Base-by-base conservation (phyloP, 1,139 yeast species). In the Yamadazyma membranifaciens region DNA sequence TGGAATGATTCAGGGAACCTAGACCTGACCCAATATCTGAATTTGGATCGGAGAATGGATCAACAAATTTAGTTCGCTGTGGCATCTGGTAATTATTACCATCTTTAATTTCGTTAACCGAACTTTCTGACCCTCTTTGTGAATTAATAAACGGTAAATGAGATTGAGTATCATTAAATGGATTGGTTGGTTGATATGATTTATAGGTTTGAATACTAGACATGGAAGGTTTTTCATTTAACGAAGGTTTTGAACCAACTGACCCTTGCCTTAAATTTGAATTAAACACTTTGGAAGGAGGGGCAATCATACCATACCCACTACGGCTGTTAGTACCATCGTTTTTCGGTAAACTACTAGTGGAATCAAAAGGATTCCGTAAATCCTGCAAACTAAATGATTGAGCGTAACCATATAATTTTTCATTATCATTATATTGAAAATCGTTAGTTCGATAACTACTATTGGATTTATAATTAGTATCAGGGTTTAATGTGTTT, bases 371-470 rank as follows among this genome's bases (percentile, higher is more conserved):
- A 25, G 50, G 51, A 34, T 47, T 41, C 6, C 22, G n/a, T 13
- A 47, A 37, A 17, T 44, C 42, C 32, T 45, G 46, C 31, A 47
- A 24, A 26, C 43, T 40, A 39, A 50, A 43, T 22, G 37, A 28
- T 15, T 17, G 30, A 15, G 25, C 31, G 12, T 35, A 16, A 16
- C 16, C 12, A 16, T 31, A 42, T 10, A 51, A 31, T 38, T 51
- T 49, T 11, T 42, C 42, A 39, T 48, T 49, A 42, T 51, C 54
- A 38, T 51, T 48, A 40, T 50, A 41, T 37, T 36, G 36, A 5
- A 29, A 36, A 26, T 24, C 25, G 13, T 32, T 26, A 17, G 24
- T 32, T 5, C 26, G 22, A 24, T 27, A 27, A 13, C 16, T 25
- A 26, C 15, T 15, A 20, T 12, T n/a, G n/a, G n/a, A n/a, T n/a